These are phyloP conservation scores for Boletus vinaceobasis DNA, from an alignment of 768 basidiomycete species.

Conservation along the genomic window DNA sequence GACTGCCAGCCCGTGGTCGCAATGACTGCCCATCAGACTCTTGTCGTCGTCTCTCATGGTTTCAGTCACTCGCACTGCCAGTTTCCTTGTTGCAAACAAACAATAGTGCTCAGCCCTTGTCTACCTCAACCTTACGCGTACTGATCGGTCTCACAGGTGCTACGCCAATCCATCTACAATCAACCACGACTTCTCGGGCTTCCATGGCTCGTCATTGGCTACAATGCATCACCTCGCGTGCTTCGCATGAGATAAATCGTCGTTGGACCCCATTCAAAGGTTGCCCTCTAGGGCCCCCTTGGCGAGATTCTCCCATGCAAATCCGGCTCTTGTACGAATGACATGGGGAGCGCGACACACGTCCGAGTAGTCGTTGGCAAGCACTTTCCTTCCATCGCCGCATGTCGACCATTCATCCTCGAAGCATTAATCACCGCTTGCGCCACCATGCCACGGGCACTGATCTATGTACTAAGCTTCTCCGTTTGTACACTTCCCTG, in stretches of 20 bases:
- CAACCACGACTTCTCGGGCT: constrained; percentile 15
- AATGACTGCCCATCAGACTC: too few relatives aligned
- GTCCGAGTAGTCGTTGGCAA: constrained; percentile 12
- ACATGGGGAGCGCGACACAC: constrained; percentile 4
- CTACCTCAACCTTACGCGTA: constrained; percentile 1
- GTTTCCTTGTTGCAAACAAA: constrained; percentile 9
- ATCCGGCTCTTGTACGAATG: constrained; percentile 16
- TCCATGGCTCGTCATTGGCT: constrained; percentile 16
- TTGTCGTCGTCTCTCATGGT: not conserved
- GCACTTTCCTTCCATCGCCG: constrained; percentile 20
- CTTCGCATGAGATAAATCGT: constrained; percentile 19
- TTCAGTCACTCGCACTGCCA: constrained; percentile 2
- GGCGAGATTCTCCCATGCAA: constrained; percentile 26
- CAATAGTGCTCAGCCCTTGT: not conserved
- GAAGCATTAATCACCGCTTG: constrained; percentile 30
- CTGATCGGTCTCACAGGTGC: constrained; percentile 20
- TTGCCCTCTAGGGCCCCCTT: constrained; percentile 1
- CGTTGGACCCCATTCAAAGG: constrained; percentile 4
- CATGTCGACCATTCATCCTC: constrained; percentile 23
- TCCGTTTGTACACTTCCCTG: constrained; percentile 22
- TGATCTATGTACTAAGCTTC: constrained; percentile 19
- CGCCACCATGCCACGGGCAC: constrained; percentile 26
- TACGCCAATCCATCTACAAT: constrained; percentile 22
- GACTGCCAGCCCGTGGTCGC: too few relatives aligned
- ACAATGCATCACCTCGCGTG: too few relatives aligned